Conservation (phyloP, 306 rosid genomes). For the Acacia crassicarpa region DNA sequence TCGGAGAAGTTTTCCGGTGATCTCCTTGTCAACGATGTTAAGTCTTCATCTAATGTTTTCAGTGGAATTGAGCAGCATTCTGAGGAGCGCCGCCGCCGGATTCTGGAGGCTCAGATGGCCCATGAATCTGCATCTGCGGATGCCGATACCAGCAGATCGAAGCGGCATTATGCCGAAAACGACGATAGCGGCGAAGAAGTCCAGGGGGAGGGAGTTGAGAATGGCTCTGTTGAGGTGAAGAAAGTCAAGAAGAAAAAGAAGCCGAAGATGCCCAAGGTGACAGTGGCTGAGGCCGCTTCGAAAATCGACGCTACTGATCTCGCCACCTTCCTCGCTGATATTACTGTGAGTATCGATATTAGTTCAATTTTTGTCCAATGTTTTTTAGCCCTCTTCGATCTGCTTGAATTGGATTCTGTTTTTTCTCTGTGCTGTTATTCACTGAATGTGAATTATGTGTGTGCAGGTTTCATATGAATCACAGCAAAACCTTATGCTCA, state of each 20-base stretch:
- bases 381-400: neutral
- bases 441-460: neutral
- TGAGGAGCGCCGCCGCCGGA: slow-evolving; percentile 50
- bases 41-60: slow-evolving; percentile 37
- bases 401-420: slow-evolving; percentile 20
- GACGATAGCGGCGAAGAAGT: slow-evolving; percentile 34
- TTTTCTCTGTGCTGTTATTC: neutral
- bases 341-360: slow-evolving; percentile 38
- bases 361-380: neutral
- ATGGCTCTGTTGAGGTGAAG: slow-evolving; percentile 36
- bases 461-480: slow-evolving; percentile 58
- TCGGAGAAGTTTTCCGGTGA: slow-evolving; percentile 3
- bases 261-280: slow-evolving; percentile 50
- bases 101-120: slow-evolving; percentile 38
- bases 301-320: slow-evolving; percentile 52
- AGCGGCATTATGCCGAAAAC: slow-evolving; percentile 43
- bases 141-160: slow-evolving; percentile 35
- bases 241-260: slow-evolving; percentile 32
- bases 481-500: slow-evolving; percentile 62
- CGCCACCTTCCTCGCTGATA: slow-evolving; percentile 46
- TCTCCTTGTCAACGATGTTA: slow-evolving; percentile 10
- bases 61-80: slow-evolving; percentile 50
- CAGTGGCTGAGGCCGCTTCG: slow-evolving; percentile 51
- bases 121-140: slow-evolving; percentile 3
- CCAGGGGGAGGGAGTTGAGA: slow-evolving; percentile 19